Percentiles rank a stretch among this genome's conserved stretches.
Evolutionary conservation across 768 basidiomycete genomes (phyloP).

Genomic region (Lactarius pseudohatsudake): DNA sequence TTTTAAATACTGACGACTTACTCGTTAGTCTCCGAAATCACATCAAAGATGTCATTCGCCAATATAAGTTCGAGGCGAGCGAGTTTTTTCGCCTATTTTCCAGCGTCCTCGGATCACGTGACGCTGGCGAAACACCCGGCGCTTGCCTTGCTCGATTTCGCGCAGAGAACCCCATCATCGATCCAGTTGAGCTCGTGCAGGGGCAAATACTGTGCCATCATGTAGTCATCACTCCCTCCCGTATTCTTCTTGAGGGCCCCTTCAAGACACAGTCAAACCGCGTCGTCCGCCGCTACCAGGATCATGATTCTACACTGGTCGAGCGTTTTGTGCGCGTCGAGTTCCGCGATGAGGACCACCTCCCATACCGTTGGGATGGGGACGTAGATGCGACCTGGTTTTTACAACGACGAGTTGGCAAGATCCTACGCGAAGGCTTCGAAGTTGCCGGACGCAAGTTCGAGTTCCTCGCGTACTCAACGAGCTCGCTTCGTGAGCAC

Average conservation of each 20-base stretch:
- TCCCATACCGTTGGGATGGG: conserved; percentile 69
- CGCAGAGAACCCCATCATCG: conserved; percentile 29
- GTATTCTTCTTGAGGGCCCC: conserved; percentile 73
- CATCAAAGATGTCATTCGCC: conserved; percentile 43
- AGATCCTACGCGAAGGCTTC: conserved; percentile 61
- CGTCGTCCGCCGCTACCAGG: conserved; percentile 62
- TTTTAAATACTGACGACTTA: conserved; percentile 61
- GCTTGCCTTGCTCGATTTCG: conserved; percentile 48
- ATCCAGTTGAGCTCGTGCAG: conserved; percentile 32
- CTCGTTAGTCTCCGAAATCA: conserved; percentile 42
- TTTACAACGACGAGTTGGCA: conserved; percentile 39
- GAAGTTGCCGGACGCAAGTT: conserved; percentile 67
- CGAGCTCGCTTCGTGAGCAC: conserved; percentile 74
- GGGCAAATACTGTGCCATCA: conserved; percentile 65
- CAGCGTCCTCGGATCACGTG: conserved; percentile 46
- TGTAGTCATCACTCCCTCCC: conserved; percentile 73
- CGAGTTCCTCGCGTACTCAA: conserved; percentile 82
- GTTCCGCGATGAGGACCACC: conserved; percentile 78
- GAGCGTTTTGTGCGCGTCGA: conserved; percentile 80
- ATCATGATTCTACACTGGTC: conserved; percentile 42
- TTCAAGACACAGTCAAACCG: conserved; percentile 75
- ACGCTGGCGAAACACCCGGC: conserved; percentile 42
- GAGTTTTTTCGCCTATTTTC: conserved; percentile 56
- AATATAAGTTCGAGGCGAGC: conserved; percentile 38
- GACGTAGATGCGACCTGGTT: conserved; percentile 59